A percentile compares a stretch with the other conserved stretches of the same genome.
Conservation (phyloP, 257 asterid species). For the Nicotiana undulata region DNA sequence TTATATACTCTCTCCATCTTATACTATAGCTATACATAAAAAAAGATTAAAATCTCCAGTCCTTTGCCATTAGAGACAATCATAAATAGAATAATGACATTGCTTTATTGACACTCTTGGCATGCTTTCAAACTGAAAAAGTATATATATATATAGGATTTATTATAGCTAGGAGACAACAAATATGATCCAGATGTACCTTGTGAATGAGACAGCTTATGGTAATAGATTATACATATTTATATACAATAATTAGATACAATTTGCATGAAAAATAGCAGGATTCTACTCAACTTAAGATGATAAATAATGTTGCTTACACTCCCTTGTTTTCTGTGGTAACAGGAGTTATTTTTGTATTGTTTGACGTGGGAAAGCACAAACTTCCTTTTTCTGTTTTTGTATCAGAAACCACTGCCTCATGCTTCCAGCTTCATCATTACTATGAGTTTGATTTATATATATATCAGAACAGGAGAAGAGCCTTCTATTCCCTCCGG, state of each 20-base stretch:
- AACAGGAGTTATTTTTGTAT: background rate
- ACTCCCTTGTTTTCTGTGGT: constrained; percentile 3
- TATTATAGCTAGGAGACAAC: background rate
- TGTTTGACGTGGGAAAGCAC: background rate
- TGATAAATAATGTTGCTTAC: background rate
- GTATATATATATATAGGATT: background rate
- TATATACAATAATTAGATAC: background rate
- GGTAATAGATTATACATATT: background rate
- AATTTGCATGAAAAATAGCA: background rate
- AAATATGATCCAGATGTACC: background rate
- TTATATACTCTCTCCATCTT: background rate
- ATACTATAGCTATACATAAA: no score
- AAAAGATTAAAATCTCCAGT: background rate
- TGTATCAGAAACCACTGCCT: background rate
- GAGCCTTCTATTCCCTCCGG: no score
- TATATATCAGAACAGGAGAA: background rate
- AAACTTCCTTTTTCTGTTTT: background rate
- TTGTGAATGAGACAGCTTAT: background rate
- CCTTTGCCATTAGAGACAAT: background rate
- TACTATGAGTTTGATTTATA: background rate
- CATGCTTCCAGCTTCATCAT: constrained; percentile 3
- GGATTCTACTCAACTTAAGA: background rate
- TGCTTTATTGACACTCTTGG: constrained; percentile 38
- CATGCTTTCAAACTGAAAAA: constrained; percentile 36
- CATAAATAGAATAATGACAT: constrained; percentile 18